phyloP scores from a whole-genome alignment of 1,284 basidiomycete species.

The Fomitopsis schrenkii region DNA sequence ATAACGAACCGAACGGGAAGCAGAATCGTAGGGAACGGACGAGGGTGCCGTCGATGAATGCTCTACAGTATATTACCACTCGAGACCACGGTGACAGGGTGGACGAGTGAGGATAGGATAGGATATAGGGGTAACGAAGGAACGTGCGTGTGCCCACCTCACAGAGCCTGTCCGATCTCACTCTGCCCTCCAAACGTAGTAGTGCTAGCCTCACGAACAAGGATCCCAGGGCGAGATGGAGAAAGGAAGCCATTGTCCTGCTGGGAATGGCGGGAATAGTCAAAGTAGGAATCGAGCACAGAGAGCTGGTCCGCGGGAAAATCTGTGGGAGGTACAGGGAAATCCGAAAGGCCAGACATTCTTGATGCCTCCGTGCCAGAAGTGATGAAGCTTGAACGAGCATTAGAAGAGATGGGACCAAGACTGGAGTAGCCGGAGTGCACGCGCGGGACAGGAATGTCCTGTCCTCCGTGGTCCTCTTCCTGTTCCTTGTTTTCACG shows the following conservation, averaged over 20 bases:
- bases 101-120: neutral
- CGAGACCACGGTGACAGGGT: neutral
- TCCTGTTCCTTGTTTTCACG: conserved; percentile 6
- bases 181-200: conserved; percentile 22
- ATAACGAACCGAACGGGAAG: conserved; percentile 6
- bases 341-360: conserved; percentile 73
- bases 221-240: conserved; percentile 10
- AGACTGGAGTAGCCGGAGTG: conserved; percentile 31
- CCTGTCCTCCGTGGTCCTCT: conserved; percentile 6
- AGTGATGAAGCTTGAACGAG: conserved; percentile 66
- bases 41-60: neutral
- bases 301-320: conserved; percentile 18
- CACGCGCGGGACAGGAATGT: conserved; percentile 9
- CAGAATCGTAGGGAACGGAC: neutral
- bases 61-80: conserved; percentile 3
- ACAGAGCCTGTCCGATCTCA: conserved; percentile 26
- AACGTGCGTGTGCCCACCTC: neutral
- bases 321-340: conserved; percentile 53
- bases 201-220: conserved; percentile 23
- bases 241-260: conserved; percentile 8
- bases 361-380: conserved; percentile 51
- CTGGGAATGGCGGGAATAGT: conserved; percentile 11
- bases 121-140: neutral
- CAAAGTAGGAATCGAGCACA: conserved; percentile 20
- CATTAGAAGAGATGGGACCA: conserved; percentile 33